A percentile compares a stretch with the other conserved stretches of the same genome.
phyloP scores from a whole-genome alignment of 192 early-diverging fungal species.

The Pilaira anomala region DNA sequence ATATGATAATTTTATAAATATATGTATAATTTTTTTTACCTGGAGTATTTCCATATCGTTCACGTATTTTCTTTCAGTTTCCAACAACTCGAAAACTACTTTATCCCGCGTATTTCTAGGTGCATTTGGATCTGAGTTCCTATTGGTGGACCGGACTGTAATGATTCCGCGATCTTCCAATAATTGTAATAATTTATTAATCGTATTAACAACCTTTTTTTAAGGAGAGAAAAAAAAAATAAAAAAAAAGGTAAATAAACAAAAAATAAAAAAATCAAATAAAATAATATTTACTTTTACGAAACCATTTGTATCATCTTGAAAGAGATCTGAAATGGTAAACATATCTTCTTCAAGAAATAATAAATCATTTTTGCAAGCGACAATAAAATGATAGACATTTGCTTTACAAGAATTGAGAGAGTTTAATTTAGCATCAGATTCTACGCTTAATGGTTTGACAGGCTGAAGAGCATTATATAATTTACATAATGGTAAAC shows the following conservation, averaged over 20 bases:
- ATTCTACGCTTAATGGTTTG: conserved; percentile 52
- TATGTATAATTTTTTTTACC: conserved; percentile 20
- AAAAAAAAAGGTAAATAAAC: not conserved
- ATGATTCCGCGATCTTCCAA: conserved; percentile 68
- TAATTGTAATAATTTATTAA: conserved; percentile 70
- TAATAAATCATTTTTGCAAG: conserved; percentile 74
- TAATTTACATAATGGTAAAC: conserved; percentile 64
- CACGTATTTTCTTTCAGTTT: conserved; percentile 92
- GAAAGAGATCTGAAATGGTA: conserved; percentile 83
- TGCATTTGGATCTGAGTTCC: conserved; percentile 47
- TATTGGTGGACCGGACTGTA: conserved; percentile 33
- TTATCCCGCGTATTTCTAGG: conserved; percentile 85
- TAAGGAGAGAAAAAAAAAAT: not conserved
- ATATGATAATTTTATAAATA: not conserved
- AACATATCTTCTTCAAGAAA: conserved; percentile 76
- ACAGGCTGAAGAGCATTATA: conserved; percentile 67
- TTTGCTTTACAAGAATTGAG: conserved; percentile 77
- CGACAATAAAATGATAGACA: conserved; percentile 85
- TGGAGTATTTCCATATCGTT: conserved; percentile 81
- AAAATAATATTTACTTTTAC: conserved; percentile 68
- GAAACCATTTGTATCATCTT: conserved; percentile 96
- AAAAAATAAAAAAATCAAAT: not conserved
- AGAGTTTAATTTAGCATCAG: conserved; percentile 43
- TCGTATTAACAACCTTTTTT: conserved; percentile 74
- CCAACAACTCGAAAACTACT: conserved; percentile 82